Conservation (phyloP, 371 early-diverging fungal genomes). For the Haplosporangium sp. region DNA sequence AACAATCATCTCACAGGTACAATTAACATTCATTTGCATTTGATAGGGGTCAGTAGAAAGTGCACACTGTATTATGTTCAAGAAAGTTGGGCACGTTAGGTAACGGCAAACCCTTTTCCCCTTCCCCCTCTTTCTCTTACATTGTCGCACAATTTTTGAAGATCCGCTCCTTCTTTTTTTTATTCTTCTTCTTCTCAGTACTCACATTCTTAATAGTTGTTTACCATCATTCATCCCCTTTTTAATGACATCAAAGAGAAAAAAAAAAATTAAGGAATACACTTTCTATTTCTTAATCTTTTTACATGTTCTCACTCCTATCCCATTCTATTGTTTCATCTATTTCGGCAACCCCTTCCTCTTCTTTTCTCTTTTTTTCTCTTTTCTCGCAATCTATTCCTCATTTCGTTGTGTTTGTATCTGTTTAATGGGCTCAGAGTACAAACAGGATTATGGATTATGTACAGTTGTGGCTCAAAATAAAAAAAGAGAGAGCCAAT, state of each 20-base stretch:
- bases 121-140: too few relatives aligned
- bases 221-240: background rate
- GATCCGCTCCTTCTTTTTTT: background rate
- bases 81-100: too few relatives aligned
- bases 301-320: background rate
- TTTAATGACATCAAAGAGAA: background rate
- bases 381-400: background rate
- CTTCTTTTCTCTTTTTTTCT: background rate
- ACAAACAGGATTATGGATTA: background rate
- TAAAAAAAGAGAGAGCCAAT: background rate
- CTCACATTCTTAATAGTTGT: too few relatives aligned
- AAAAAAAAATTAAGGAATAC: background rate
- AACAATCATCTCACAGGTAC: too few relatives aligned
- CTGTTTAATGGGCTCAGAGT: background rate
- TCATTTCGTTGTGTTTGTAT: background rate
- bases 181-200: background rate
- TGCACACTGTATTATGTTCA: too few relatives aligned
- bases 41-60: too few relatives aligned
- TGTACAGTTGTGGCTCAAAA: background rate
- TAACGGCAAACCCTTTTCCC: too few relatives aligned
- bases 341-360: background rate
- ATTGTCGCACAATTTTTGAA: background rate
- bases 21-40: too few relatives aligned
- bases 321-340: slow-evolving; percentile 2
- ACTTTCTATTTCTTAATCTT: background rate